Conservation (phyloP, 164 flowering plant genomes). For the Sextonia rubra region DNA sequence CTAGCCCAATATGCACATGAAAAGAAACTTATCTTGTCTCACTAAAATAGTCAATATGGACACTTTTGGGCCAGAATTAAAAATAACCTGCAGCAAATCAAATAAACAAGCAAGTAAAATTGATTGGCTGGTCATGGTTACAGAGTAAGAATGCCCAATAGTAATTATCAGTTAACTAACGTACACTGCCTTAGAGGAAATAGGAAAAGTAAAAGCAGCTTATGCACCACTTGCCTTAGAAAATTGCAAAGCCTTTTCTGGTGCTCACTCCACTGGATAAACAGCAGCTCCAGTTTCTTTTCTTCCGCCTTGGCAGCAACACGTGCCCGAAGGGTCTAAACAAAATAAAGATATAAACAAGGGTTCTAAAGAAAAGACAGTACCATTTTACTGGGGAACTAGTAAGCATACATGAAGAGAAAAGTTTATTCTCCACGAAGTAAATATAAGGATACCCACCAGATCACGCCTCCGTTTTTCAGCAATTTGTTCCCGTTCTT, state of each 20-base stretch:
- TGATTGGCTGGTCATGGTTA: background rate
- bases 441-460: conserved; percentile 39
- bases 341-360: conserved; percentile 4
- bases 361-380: background rate
- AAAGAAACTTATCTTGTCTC: conserved; percentile 97
- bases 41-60: conserved; percentile 96
- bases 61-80: conserved; percentile 95
- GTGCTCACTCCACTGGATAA: conserved; percentile 96
- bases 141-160: background rate
- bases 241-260: conserved; percentile 83
- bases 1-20: conserved; percentile 51
- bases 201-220: background rate
- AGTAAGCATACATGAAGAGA: background rate
- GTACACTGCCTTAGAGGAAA: background rate
- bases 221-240: conserved; percentile 48
- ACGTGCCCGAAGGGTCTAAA: conserved; percentile 85
- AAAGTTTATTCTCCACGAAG: conserved; percentile 3
- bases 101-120: background rate
- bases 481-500: conserved; percentile 93
- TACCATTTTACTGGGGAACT: background rate
- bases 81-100: conserved; percentile 80
- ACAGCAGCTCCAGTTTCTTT: conserved; percentile 92
- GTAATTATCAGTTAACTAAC: background rate
- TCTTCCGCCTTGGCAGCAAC: conserved; percentile 98
- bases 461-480: conserved; percentile 89